Conservation (phyloP, 306 rosid species). For the Gleditsia sinensis region DNA sequence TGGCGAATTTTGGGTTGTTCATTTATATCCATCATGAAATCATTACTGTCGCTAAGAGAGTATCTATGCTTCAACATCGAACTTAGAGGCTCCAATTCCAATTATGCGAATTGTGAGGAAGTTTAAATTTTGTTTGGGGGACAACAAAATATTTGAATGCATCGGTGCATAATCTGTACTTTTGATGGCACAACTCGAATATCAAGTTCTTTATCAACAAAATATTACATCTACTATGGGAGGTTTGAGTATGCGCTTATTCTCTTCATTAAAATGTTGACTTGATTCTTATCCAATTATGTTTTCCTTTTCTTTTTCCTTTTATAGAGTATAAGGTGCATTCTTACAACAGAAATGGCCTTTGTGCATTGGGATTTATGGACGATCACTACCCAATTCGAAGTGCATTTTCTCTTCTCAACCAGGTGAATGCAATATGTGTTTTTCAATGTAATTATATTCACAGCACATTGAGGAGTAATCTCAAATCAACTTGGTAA, state of each 20-base stretch:
- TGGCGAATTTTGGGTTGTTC: background rate
- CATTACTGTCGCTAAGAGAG: background rate
- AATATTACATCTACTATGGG: background rate
- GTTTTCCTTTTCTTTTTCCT: background rate
- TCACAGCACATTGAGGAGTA: background rate
- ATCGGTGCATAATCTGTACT: background rate
- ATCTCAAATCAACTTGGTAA: background rate
- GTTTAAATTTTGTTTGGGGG: background rate
- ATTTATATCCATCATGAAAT: background rate
- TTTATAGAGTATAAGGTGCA: slow-evolving; percentile 88
- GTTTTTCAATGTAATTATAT: slow-evolving; percentile 15
- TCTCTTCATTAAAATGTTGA: background rate
- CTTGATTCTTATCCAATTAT: background rate
- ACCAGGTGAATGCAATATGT: slow-evolving; percentile 53
- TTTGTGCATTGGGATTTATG: slow-evolving; percentile 94
- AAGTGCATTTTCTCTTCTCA: slow-evolving; percentile 89
- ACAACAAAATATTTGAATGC: background rate
- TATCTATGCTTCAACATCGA: background rate
- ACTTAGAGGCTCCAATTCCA: background rate
- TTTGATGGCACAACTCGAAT: background rate
- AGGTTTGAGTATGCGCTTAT: background rate
- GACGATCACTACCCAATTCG: slow-evolving; percentile 97
- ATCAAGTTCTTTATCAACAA: background rate
- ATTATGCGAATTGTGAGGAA: background rate
- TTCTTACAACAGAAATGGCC: slow-evolving; percentile 84